Percentiles rank a stretch among this genome's conserved stretches.
Evolutionary conservation across 2,329 filamentous ascomycete species (phyloP).

Genomic region (Monosporascus ibericus): DNA sequence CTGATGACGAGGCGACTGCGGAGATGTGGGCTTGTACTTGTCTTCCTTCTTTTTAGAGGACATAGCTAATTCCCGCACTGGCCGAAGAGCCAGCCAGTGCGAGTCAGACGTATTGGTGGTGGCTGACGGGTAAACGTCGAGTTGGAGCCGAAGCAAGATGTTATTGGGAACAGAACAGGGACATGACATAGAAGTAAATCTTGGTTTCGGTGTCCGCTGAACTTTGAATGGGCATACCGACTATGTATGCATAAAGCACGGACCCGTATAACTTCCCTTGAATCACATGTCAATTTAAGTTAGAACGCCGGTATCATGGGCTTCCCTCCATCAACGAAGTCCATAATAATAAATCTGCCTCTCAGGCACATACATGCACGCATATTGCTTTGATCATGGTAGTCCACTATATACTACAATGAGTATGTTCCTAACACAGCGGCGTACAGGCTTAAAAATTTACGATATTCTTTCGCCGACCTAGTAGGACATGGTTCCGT

Average conservation of each 20-base stretch:
- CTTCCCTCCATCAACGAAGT: too few species aligned
- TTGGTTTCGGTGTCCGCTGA: too few species aligned
- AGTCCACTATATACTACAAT: background rate
- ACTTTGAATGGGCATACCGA: background rate
- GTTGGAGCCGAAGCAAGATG: background rate
- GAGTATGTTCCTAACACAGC: background rate
- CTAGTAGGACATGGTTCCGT: too few species aligned
- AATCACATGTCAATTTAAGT: background rate
- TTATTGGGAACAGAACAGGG: background rate
- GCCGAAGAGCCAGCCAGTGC: background rate
- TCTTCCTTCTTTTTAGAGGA: constrained; percentile 20
- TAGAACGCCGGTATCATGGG: too few species aligned
- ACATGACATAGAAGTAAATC: background rate
- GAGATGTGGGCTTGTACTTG: constrained; percentile 26
- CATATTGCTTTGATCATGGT: too few species aligned
- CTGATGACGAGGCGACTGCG: constrained; percentile 40
- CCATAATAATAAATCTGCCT: too few species aligned
- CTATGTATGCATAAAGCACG: background rate
- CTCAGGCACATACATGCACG: too few species aligned
- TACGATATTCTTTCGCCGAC: too few species aligned
- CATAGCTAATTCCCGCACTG: constrained; percentile 18
- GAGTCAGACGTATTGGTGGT: background rate
- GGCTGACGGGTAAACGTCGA: background rate
- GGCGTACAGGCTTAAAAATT: background rate
- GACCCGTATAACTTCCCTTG: background rate